Base-by-base conservation (phyloP, 768 basidiomycete species). In the Pilatotrama ljubarskyi region DNA sequence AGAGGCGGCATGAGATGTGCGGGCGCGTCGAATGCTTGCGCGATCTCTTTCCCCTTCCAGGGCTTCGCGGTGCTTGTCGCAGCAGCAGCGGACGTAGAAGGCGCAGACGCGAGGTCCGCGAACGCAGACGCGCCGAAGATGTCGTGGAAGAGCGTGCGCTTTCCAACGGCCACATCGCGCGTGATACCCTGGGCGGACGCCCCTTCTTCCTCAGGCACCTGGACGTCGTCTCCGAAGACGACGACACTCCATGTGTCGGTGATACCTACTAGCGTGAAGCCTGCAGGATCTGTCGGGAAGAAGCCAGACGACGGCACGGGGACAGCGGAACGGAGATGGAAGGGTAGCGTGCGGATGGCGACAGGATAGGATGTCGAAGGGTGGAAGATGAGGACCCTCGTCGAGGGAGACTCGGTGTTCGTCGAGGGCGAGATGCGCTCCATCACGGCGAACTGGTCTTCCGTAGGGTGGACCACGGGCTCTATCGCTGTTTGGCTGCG, bases 81-180 rank as follows among this genome's bases (percentile, higher is more conserved):
- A 14, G 70, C 64, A 58, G 69, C 59, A 40, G 63, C 55, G 40
- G 70, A 66, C 6, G 56, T 48, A n/a, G 63, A 53, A 24, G 66
- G 55, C 32, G 54, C 35, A 13, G 63, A 51, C 17, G 71, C 62
- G 35, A 69, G 61, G 32, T 75, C 69, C 6, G 68, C 66, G 65
- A 94, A 85, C 2, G 89, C 88, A 43, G 91, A 84, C 59, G 83
- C 77, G 38, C 95, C 95, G 69, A 96, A 97, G 68, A 95, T 91
- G 68, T 95, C 93, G 71, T 93, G 89, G 75, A 95, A 93, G 7
- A 97, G 76, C 8, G 91, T 89, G 58, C 79, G 76, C 62, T 68
- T 77, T 63, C 67, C 55, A 2, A 68, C 69, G 37, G 59, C 38
- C 10, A 68, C 59, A 20, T 67, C 68, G 48, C 70, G 68, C 50